Conservation (phyloP, 768 basidiomycete species). For the Lentinus tigrinus region DNA sequence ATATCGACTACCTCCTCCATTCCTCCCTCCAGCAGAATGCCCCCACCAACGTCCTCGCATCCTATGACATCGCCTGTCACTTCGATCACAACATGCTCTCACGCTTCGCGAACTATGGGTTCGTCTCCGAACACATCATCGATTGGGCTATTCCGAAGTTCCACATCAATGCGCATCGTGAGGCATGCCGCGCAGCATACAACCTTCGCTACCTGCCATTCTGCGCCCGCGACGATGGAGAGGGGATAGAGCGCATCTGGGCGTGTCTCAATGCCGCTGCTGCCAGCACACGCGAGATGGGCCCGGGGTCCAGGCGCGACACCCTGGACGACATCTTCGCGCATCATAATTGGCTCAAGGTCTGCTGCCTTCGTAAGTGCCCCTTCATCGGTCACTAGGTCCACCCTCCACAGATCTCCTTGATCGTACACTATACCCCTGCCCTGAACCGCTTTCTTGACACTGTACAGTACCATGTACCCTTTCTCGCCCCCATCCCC, state of each 20-base stretch:
- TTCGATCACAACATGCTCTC: not conserved
- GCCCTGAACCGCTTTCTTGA: no score
- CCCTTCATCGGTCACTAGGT: no score
- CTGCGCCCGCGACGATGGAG: conserved; percentile 33
- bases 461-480: no score
- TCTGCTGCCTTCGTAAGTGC: conserved; percentile 26
- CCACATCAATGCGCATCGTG: conserved; percentile 36
- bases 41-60: not conserved
- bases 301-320: conserved; percentile 29
- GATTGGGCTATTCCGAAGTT: conserved; percentile 35
- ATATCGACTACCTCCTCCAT: conserved; percentile 24
- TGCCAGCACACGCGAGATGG: conserved; percentile 37
- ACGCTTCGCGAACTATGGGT: not conserved
- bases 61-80: conserved; percentile 21
- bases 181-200: conserved; percentile 28
- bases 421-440: no score
- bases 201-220: conserved; percentile 31
- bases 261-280: conserved; percentile 31
- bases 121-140: not conserved
- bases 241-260: conserved; percentile 40
- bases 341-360: conserved; percentile 38
- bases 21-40: not conserved
- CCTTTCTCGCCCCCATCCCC: no score
- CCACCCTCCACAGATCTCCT: no score
- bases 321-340: conserved; percentile 38